These are phyloP conservation scores for Crotalaria pallida DNA, from an alignment of 306 rosid species.

Conservation along the genomic window DNA sequence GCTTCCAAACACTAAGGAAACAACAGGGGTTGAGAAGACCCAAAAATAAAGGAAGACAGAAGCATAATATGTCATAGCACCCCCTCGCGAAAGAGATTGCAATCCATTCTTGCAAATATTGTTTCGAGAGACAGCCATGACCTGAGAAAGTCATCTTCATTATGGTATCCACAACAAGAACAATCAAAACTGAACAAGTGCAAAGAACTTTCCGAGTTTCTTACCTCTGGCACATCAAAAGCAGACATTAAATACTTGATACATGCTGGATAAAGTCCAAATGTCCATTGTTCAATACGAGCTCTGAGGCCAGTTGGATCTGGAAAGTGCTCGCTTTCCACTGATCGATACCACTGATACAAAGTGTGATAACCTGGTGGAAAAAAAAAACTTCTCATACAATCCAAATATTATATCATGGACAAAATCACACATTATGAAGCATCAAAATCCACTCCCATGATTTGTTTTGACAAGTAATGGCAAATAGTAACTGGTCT, in stretches of 20 bases:
- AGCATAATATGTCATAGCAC: slow-evolving; percentile 74
- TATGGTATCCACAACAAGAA: not conserved
- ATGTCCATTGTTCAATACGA: slow-evolving; percentile 94
- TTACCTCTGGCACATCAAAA: slow-evolving; percentile 97
- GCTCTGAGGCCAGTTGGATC: slow-evolving; percentile 98
- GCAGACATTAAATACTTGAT: slow-evolving; percentile 95
- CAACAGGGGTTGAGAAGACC: slow-evolving; percentile 96
- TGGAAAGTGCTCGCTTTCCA: slow-evolving; percentile 93
- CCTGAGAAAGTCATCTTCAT: slow-evolving; percentile 43
- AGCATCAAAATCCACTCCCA: not conserved
- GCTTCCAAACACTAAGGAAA: slow-evolving; percentile 88
- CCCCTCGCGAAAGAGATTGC: slow-evolving; percentile 70
- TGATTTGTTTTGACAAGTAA: not conserved
- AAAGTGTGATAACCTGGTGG: slow-evolving; percentile 84
- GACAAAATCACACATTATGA: not conserved
- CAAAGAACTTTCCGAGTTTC: slow-evolving; percentile 24
- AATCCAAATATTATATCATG: not conserved
- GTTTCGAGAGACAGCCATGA: slow-evolving; percentile 90
- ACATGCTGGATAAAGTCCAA: slow-evolving; percentile 96
- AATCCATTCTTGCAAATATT: slow-evolving; percentile 87
- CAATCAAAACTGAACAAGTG: not conserved
- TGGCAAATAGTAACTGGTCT: not conserved
- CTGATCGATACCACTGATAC: slow-evolving; percentile 80
- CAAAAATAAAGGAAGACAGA: slow-evolving; percentile 89
- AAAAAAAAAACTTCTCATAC: not conserved